Evolutionary conservation across 140 eudicot genomes (phyloP).

Genomic region (Stevia rebaudiana): DNA sequence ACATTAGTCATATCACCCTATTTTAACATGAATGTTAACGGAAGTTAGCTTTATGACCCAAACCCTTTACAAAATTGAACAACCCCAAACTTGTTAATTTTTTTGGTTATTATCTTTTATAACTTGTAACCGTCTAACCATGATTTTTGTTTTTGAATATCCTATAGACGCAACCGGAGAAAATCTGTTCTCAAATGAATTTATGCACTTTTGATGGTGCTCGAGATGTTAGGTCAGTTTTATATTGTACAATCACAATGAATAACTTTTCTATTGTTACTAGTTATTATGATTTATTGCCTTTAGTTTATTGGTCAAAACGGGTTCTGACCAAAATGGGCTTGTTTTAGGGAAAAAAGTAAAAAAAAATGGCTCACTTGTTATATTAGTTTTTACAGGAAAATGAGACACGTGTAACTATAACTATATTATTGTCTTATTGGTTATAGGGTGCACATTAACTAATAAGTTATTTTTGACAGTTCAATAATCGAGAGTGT

Average conservation of each 20-base stretch:
- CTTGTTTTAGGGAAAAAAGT: not conserved
- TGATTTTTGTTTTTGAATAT: not conserved
- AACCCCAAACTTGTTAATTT: too few species aligned
- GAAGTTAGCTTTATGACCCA: too few species aligned
- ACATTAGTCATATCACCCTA: too few species aligned
- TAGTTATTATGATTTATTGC: not conserved
- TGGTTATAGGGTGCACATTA: not conserved
- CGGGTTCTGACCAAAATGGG: not conserved
- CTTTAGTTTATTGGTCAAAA: not conserved
- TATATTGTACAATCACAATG: conserved; percentile 12
- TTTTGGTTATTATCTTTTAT: too few species aligned
- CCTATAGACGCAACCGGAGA: conserved; percentile 50
- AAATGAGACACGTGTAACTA: not conserved
- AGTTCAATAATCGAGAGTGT: conserved; percentile 62
- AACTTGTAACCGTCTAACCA: conserved; percentile 7
- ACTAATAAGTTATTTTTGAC: conserved; percentile 11
- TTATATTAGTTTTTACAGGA: not conserved
- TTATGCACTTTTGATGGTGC: conserved; percentile 73
- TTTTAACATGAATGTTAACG: too few species aligned
- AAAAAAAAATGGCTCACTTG: not conserved
- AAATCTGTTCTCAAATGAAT: conserved; percentile 80
- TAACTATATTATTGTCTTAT: not conserved
- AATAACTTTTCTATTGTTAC: not conserved
- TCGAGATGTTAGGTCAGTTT: conserved; percentile 66
- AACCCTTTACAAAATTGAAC: too few species aligned